A percentile compares a stretch with the other conserved stretches of the same genome.
These are phyloP conservation scores for Brassica rapa DNA, from an alignment of 345 rosid genomes.

Conservation along the genomic window DNA sequence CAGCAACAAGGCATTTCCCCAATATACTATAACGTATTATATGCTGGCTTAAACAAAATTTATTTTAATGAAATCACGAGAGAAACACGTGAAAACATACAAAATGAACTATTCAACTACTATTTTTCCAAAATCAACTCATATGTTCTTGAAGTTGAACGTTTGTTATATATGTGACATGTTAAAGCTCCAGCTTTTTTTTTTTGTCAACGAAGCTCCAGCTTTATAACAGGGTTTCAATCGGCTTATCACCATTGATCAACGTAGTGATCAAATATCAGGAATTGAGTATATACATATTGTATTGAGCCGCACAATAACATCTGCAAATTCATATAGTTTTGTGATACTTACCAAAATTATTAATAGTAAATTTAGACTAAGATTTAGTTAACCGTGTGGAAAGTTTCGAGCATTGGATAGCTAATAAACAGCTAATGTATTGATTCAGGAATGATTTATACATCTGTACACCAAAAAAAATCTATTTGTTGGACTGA, in stretches of 20 bases:
- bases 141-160: neutral
- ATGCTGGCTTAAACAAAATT: neutral
- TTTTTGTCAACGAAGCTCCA: too few species aligned
- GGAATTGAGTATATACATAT: neutral
- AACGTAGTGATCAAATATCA: neutral
- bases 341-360: neutral
- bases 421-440: neutral
- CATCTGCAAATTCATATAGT: neutral
- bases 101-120: neutral
- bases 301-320: neutral
- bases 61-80: neutral
- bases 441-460: neutral
- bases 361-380: neutral
- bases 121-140: neutral
- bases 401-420: neutral
- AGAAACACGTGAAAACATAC: neutral
- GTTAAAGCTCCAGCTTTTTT: neutral
- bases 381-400: neutral
- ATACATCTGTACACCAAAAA: neutral
- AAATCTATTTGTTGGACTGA: neutral
- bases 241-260: neutral
- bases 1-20: neutral
- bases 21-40: neutral
- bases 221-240: neutral
- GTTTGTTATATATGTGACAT: neutral